These are phyloP conservation scores for Nematodospora valgi DNA, from an alignment of 805 yeast species.

Conservation along the genomic window DNA sequence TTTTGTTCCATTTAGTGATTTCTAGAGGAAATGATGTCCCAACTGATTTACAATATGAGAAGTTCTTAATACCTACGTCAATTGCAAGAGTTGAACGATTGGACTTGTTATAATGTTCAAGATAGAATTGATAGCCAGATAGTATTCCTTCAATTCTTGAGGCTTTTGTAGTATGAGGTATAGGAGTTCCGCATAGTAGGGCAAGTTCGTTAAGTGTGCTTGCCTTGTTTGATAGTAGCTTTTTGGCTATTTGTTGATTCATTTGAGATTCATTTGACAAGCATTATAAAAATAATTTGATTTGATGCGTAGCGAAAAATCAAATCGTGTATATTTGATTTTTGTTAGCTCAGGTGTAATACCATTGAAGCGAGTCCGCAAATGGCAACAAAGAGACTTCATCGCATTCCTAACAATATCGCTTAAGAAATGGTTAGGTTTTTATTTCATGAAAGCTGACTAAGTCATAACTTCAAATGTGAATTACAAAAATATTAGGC, in stretches of 20 bases:
- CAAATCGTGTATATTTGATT: too few species aligned
- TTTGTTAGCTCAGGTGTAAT: too few species aligned
- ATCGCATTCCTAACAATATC: too few species aligned
- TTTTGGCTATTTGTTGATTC: conserved; percentile 6
- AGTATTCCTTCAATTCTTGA: conserved; percentile 11
- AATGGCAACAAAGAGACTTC: too few species aligned
- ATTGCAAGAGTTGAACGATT: conserved; percentile 19
- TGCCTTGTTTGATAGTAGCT: conserved; percentile 5
- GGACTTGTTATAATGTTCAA: background rate
- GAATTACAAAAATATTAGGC: too few species aligned
- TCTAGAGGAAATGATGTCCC: conserved; percentile 7
- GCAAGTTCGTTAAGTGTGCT: conserved; percentile 13
- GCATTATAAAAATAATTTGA: too few species aligned
- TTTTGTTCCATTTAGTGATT: conserved; percentile 23
- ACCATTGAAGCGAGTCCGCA: too few species aligned
- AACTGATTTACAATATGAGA: conserved; percentile 29
- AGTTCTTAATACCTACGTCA: conserved; percentile 42
- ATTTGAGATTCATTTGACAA: too few species aligned
- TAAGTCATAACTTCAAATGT: too few species aligned
- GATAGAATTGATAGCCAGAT: conserved; percentile 10
- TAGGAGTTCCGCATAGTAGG: conserved; percentile 19
- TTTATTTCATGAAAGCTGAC: too few species aligned
- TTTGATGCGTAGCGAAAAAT: too few species aligned
- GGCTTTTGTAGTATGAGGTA: conserved; percentile 14
- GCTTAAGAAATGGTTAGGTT: too few species aligned